Evolutionary conservation across 169 alveolate species (phyloP), one percentile per base, ranked within the genome.

Genomic region (Eimeria acervulina): DNA sequence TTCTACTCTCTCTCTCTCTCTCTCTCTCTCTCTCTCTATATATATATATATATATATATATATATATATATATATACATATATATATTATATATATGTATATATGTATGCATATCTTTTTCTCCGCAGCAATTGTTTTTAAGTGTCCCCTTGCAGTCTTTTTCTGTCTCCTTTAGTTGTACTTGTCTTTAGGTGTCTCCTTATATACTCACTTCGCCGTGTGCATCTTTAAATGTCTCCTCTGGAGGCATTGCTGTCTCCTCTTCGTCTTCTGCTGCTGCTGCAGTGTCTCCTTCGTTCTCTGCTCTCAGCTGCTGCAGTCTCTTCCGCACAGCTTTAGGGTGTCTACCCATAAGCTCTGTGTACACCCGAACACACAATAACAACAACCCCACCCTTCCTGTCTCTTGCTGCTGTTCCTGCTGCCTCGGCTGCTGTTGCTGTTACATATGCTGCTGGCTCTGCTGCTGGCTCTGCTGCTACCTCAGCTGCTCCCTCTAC

Each of bases 241-340:
- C 52, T 10, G n/a, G 38, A n/a, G 8, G 13, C 8, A 40, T 26
- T 44, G 19, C 72, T 31, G 44, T 5, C 52, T 88, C 95, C 61
- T 44, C 85, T 40, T 5, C 85, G 17, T 17, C 85, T 38, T 28
- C 94, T 63, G 28, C 90, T 23, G 90, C 51, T 4, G 63, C 90
- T 19, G 15, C 90, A 7, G 51, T 19, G 33, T 47, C 68, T n/a
- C 38, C 90, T 38, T 40, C 33, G 0, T 42, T 26, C 26, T 63
- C 28, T 63, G 42, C 90, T 33, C 90, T 21, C 68, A 90, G 87
- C 36, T 90, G 95, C 95, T 70, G 87, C 76, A 90, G 89, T 31
- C 95, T 63, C 95, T 90, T 90, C 36, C 95, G 68, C 40, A 90
- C 95, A 7, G 95, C 95, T 21, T 42, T 66, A 70, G 95, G 72